Base-by-base conservation (phyloP, 495 filamentous ascomycete species). In the Bacidia rubella region DNA sequence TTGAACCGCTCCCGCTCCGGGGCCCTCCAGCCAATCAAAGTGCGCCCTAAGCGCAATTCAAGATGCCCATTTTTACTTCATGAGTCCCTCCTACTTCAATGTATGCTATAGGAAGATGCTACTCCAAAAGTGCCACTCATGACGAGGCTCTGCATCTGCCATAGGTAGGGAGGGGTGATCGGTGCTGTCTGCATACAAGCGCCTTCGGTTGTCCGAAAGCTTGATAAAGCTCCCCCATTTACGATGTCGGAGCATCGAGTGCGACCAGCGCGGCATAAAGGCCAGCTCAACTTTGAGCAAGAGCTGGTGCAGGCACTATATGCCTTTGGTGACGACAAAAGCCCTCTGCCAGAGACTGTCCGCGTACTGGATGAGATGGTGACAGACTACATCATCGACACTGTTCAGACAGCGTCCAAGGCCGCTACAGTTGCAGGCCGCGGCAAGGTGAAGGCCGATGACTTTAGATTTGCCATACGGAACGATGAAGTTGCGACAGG, bases 371-470 rank as follows among this genome's bases (percentile, higher is more conserved):
- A 97, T 65, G 90, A 96, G 66, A 88, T 98, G 52, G 76, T 92
- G 49, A 94, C 88, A 42, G 92, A 96, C 66, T 90, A 86, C 68
- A 78, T 89, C 52, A 80, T 92, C 53, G 86, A 89, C 64, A 75
- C 92, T 53, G 89, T 85, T 72, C 92, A 95, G 73, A 83, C 85
- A 49, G 90, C 92, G 3, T 82, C 85, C 23, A 77, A 83, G 21
- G 80, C 80, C 57, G 92, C 92, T 0, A 79, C 82, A 60, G 81
- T 92, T 65, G 78, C 83, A 2, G 81, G 87, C 2, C 81, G 92
- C 5, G 85, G 90, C 60, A 98, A 98, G 69, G 86, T 96, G 69
- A 98, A 98, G 63, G 85, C 95, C 52, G 92, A 98, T 57, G 92
- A 98, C 65, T 94, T 97, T 72, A 86, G 90, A 62, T 97, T 92